Evolutionary conservation across 2,329 filamentous ascomycete genomes (phyloP), one percentile per base, ranked within the genome.

Genomic region (Fusarium tuaranense): DNA sequence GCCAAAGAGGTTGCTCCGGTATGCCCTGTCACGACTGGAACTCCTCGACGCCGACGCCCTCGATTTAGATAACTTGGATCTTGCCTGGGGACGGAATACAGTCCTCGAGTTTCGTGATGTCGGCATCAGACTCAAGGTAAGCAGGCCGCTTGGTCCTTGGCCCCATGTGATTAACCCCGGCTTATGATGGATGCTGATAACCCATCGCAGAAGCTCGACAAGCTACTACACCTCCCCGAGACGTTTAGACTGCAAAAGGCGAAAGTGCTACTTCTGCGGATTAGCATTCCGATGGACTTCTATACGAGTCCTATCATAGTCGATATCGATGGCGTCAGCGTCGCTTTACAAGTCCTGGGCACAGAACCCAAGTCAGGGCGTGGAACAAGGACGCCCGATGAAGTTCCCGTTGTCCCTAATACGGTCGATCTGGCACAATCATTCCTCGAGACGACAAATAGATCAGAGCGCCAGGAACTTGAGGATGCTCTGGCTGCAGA

Each of bases 81-180:
- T 98, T 76, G 92, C 92, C 55, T 90, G 94, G 83, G 97, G 97
- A 38, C 92, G 92, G 82, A 92, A 92, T 75, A 97, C 93, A 46
- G 92, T 93, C 1, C 89, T 98, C 53, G 95, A 98, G 82, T 92
- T 98, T 77, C 91, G 92, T 77, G 93, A 98, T 87, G 93, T 98
- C 68, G 94, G 93, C 3, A 86, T 98, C 73, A 93, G 92, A 81
- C 85, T 95, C 69, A 90, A 94, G 87, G 95, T 94, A 86, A 57
- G 68, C 62, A 65, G 36, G 65, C 61, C 64, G 41, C 64, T 62
- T 27, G 58, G 18, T 55, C 27, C 59, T 62, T 46, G n/a, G 8
- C 59, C 57, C 63, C 63, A 65, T 65, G 69, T 69, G 65, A 69
- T 51, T 7, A 38, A 16, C 22, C 36, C 65, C n/a, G 20, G 65